A percentile compares a stretch with the other conserved stretches of the same genome.
Evolutionary conservation across 2,329 filamentous ascomycete species (phyloP).

Genomic region (Alternaria metachromatica): DNA sequence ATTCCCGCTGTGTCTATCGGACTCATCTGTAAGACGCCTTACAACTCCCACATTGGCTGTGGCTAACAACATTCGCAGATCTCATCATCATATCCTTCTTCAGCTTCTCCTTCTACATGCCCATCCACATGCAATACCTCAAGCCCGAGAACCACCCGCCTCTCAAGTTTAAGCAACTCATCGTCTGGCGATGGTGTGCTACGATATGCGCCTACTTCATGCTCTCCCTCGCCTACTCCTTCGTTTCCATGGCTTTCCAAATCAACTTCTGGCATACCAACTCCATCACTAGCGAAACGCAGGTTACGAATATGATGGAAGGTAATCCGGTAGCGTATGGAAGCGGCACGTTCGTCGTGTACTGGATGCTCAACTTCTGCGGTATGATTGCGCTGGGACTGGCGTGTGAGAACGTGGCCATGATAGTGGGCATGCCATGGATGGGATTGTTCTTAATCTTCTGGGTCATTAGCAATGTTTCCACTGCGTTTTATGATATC

Average conservation of each 20-base stretch:
- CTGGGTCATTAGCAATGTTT: conserved; percentile 71
- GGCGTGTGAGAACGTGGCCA: conserved; percentile 69
- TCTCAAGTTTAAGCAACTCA: conserved; percentile 64
- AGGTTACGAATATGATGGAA: conserved; percentile 44
- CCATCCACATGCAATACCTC: conserved; percentile 67
- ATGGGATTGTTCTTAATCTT: conserved; percentile 69
- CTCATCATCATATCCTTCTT: conserved; percentile 73
- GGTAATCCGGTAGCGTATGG: conserved; percentile 63
- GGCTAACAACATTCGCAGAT: conserved; percentile 37
- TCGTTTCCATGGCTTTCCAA: conserved; percentile 69
- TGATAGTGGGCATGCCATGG: conserved; percentile 68
- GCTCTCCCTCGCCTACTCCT: conserved; percentile 67
- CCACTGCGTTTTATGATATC: conserved; percentile 65
- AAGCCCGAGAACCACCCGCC: conserved; percentile 62
- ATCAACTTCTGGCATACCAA: conserved; percentile 62
- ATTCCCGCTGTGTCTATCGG: conserved; percentile 68
- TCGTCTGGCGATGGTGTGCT: conserved; percentile 64
- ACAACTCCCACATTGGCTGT: background rate
- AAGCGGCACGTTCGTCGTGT: conserved; percentile 65
- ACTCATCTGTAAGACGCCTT: conserved; percentile 57
- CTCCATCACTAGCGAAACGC: conserved; percentile 53
- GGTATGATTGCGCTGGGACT: conserved; percentile 69
- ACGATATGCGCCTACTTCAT: conserved; percentile 66
- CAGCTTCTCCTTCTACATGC: conserved; percentile 69
- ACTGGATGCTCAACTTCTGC: conserved; percentile 68